Conservation (phyloP, 106 monocot species). For the Allium cepa region DNA sequence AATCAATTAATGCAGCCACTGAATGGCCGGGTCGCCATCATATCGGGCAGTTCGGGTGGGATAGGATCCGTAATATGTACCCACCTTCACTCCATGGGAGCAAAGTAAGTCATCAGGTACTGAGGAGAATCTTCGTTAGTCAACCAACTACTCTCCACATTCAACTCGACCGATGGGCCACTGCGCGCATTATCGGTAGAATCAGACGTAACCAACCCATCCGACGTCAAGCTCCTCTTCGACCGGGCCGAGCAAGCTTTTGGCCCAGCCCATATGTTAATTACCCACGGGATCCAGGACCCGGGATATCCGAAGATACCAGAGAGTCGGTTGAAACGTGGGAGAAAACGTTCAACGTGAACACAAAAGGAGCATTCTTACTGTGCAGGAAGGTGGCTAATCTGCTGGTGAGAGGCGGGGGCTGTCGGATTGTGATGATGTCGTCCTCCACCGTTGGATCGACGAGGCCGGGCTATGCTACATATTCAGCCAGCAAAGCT, state of each 20-base stretch:
- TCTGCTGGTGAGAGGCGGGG: slow-evolving; percentile 10
- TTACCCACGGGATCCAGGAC: slow-evolving; percentile 11
- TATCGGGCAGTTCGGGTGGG: slow-evolving; percentile 16
- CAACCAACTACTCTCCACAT: neutral
- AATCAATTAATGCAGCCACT: neutral
- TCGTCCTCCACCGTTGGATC: slow-evolving; percentile 21
- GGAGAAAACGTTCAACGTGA: slow-evolving; percentile 9
- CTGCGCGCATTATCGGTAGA: slow-evolving; percentile 10
- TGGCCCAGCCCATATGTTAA: slow-evolving; percentile 9
- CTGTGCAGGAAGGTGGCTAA: slow-evolving; percentile 12
- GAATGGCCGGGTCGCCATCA: slow-evolving; percentile 15
- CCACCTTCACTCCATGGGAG: slow-evolving; percentile 21
- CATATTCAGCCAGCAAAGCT: slow-evolving; percentile 13
- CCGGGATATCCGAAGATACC: slow-evolving; percentile 5
- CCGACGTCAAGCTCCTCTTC: slow-evolving; percentile 10
- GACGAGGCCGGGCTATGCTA: slow-evolving; percentile 10
- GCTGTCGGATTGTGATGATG: slow-evolving; percentile 14
- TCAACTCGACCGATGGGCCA: neutral
- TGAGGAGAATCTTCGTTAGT: slow-evolving; percentile 10
- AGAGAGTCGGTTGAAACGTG: neutral
- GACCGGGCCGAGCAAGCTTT: slow-evolving; percentile 13
- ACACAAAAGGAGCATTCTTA: slow-evolving; percentile 13
- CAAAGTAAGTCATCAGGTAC: slow-evolving; percentile 9
- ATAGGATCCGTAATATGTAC: slow-evolving; percentile 16
- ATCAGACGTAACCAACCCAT: slow-evolving; percentile 9